Evolutionary conservation across 441 rosid genomes (phyloP), one percentile per base, ranked within the genome.

Genomic region (Geranium incanum): DNA sequence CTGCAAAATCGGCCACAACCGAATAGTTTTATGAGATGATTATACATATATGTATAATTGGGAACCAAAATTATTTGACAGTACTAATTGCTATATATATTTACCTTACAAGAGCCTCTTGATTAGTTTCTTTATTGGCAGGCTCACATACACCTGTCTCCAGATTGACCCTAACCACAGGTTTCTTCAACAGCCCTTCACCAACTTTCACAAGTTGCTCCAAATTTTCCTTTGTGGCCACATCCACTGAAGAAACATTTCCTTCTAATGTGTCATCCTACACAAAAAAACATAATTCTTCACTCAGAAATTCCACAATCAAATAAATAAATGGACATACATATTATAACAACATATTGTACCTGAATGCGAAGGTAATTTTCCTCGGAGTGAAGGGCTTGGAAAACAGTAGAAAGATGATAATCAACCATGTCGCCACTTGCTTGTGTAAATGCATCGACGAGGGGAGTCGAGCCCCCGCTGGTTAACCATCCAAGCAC

Each of bases 101-200:
- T 52, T 52, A 79, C 62, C 62, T 55, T 3, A 55, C 23, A 57
- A 57, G 63, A 1, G 63, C 63, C 23, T 57, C 63, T 5, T 57
- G 1, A 2, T 57, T 57, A 57, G 63, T 57, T 21, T 21, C 63
- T 57, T 57, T 57, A 57, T 57, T 57, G 0, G 63, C 63, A 57
- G 28, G 11, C 23, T 57, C 63, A 7, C 63, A 57, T 5, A 57
- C 0, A 15, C 63, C 63, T 4, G 63, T 57, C 63, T 63, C 67
- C 5, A 63, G 36, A 63, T 63, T 33, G 6, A 63, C 36, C 16
- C 67, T 63, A 1, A 5, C 0, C 13, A 63, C 67, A 16, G 36
- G 36, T 63, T 63, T 63, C 67, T 63, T 63, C 67, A 63, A 23
- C 67, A 63, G 7, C 16, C 9, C 67, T 12, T 63, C 38, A 0